Evolutionary conservation across 2,329 filamentous ascomycete species (phyloP), one percentile per base, ranked within the genome.

Genomic region (Talaromyces marneffei): DNA sequence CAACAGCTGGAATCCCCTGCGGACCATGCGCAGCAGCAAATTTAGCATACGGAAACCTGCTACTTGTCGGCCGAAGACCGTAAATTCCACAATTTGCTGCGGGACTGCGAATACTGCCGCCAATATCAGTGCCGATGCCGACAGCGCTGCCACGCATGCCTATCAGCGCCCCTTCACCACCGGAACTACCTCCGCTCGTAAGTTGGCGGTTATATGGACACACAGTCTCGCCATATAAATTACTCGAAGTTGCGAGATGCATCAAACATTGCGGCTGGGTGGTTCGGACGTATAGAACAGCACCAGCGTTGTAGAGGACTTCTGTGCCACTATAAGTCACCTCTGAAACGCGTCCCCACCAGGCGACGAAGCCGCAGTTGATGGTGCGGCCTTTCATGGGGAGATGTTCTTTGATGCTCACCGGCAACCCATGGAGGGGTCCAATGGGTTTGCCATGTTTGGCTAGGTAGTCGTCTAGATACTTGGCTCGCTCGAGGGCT

Each of bases 251-350:
- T 33, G 76, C 74, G 27, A 66, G 69, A 4, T 67, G 68, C 85
- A 88, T 87, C 81, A 87, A 85, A 14, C 84, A 83, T 0, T 84
- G 86, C 0, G 82, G 81, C 3, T 83, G 77, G 64, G 82, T 83
- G 0, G 82, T 84, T 73, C 84, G 83, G 65, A 81, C 80, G 66
- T 82, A 84, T 63, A 82, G 75, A 25, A 85, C 76, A 12, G 81
- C 82, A 9, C 82, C 83, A 2, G 55, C 39, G 10, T 59, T 59
- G 35, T 59, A 59, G 3, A 59, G 35, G 0, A 52, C 46, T 16
- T 59, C 57, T 25, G 40, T 59, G 6, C 57, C 57, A 10, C 46
- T 59, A 14, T 40, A 59, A 6, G 57, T 59, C 12, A 33, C 35
- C 3, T 65, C 57, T 65, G 44, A 33, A 2, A 52, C 27, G 4